phyloP scores from a whole-genome alignment of 192 early-diverging fungal genomes.

The Borealophlyctis nickersoniae region DNA sequence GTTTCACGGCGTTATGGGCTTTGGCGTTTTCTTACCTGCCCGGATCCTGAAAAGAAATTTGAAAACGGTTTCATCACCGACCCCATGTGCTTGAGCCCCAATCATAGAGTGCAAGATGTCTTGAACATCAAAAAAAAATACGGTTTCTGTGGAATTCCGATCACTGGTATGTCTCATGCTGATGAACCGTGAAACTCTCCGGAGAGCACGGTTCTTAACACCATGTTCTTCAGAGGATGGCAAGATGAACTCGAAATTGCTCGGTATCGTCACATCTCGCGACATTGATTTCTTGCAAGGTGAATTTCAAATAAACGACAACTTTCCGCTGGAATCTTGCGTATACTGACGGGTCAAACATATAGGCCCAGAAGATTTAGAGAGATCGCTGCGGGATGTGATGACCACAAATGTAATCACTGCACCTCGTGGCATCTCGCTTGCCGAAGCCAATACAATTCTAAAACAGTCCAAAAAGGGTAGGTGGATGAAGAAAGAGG shows the following conservation, averaged over 20 bases:
- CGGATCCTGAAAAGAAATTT: constrained; percentile 80
- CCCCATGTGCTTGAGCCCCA: constrained; percentile 80
- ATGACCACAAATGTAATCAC: constrained; percentile 91
- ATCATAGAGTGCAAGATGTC: constrained; percentile 82
- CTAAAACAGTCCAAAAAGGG: constrained; percentile 89
- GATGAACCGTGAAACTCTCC: no score
- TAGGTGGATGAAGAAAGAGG: background rate
- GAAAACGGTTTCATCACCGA: constrained; percentile 99
- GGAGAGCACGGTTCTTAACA: no score
- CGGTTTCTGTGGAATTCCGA: constrained; percentile 96
- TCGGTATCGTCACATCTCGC: constrained; percentile 95
- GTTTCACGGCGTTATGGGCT: no score
- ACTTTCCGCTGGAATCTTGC: background rate
- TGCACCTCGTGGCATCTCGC: constrained; percentile 83
- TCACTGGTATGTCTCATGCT: constrained; percentile 64
- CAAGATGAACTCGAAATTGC: constrained; percentile 79
- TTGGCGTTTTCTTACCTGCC: no score
- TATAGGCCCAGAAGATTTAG: constrained; percentile 53
- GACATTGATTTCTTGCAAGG: constrained; percentile 89
- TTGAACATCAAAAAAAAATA: constrained; percentile 77
- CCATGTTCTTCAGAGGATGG: no score
- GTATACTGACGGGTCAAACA: no score
- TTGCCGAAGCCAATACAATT: constrained; percentile 85
- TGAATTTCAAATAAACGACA: no score
- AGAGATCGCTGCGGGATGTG: constrained; percentile 63